Conservation (phyloP, 2,329 filamentous ascomycete genomes). For the Ophiostoma triangulosporum region DNA sequence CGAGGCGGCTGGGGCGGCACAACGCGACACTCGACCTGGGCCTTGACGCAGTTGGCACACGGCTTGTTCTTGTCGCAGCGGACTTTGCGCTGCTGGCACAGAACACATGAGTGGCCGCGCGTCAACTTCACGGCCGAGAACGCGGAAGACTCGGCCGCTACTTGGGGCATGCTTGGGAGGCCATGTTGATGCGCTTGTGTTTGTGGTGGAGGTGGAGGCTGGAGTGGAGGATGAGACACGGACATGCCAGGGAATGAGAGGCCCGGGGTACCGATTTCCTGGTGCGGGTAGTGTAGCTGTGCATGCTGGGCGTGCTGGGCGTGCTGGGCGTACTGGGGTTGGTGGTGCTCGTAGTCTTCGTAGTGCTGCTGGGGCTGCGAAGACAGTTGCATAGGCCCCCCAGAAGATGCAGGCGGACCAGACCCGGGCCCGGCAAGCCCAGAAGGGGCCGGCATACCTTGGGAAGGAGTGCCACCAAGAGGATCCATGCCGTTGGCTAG, state of each 20-base stretch:
- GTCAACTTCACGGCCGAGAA: slow-evolving; percentile 37
- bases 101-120: slow-evolving; percentile 50
- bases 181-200: neutral
- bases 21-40: slow-evolving; percentile 47
- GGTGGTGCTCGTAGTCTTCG: slow-evolving; percentile 3
- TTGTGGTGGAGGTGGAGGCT: neutral
- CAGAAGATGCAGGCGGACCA: neutral
- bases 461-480: neutral
- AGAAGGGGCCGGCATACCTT: slow-evolving; percentile 14
- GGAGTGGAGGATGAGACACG: neutral
- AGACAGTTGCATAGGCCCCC: neutral
- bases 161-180: neutral
- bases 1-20: slow-evolving; percentile 43
- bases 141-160: neutral
- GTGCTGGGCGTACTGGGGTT: neutral
- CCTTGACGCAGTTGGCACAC: slow-evolving; percentile 55
- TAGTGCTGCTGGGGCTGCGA: neutral
- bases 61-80: slow-evolving; percentile 62
- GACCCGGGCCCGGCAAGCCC: slow-evolving; percentile 2
- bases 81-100: slow-evolving; percentile 65
- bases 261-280: neutral
- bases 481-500: neutral
- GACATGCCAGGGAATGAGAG: neutral
- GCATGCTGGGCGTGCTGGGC: neutral
- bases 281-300: neutral